Percentiles rank a stretch among this genome's conserved stretches.
These are phyloP conservation scores for Dictyostelium brefeldianum DNA, from an alignment of 78 protist genomes.

Conservation along the genomic window DNA sequence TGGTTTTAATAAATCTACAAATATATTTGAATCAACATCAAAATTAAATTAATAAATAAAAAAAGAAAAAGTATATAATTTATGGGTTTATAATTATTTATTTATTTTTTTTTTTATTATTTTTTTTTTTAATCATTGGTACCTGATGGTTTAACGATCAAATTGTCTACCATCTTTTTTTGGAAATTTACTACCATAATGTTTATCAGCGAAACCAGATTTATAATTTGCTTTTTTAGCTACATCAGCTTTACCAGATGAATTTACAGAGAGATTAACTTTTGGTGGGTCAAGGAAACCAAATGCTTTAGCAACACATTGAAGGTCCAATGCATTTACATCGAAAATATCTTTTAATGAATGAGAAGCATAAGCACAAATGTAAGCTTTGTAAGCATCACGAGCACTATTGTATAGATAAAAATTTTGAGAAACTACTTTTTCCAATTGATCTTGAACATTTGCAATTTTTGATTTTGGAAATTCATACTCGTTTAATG, in stretches of 20 bases:
- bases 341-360: constrained; percentile 95
- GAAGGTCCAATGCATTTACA: constrained; percentile 92
- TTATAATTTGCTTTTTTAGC: background rate
- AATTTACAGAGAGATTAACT: constrained; percentile 22
- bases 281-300: constrained; percentile 85
- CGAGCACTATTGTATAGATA: constrained; percentile 94
- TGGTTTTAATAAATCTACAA: too few relatives aligned
- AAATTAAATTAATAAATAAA: too few relatives aligned
- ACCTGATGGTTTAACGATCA: constrained; percentile 13
- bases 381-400: constrained; percentile 97
- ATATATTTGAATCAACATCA: too few relatives aligned
- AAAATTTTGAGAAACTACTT: constrained; percentile 96
- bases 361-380: constrained; percentile 98
- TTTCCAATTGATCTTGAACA: constrained; percentile 95
- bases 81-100: background rate
- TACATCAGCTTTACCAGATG: constrained; percentile 10
- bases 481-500: constrained; percentile 97
- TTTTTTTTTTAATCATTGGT: too few relatives aligned
- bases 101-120: background rate
- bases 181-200: background rate
- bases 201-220: constrained; percentile 8
- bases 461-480: constrained; percentile 95
- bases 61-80: background rate
- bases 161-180: constrained; percentile 50
- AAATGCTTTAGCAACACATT: constrained; percentile 63